Percentiles rank a stretch among this genome's conserved stretches.
Conservation (phyloP, 306 rosid species). For the Fragaria nilgerrensis region DNA sequence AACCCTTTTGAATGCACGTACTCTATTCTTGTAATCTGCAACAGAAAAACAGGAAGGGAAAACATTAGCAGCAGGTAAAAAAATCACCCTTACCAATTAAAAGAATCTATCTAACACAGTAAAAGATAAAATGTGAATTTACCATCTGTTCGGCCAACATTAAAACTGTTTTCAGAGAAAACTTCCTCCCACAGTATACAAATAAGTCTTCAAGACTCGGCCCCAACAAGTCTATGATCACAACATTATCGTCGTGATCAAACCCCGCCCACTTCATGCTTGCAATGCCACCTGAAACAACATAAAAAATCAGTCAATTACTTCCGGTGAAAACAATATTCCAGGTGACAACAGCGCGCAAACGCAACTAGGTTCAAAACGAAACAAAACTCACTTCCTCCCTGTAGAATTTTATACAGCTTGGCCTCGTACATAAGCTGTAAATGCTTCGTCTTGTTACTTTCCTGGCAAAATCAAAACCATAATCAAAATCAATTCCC, state of each 20-base stretch:
- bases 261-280: conserved; percentile 32
- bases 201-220: conserved; percentile 40
- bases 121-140: not conserved
- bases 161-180: conserved; percentile 34
- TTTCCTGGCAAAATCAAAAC: conserved; percentile 38
- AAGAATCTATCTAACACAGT: not conserved
- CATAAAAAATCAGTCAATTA: not conserved
- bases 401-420: conserved; percentile 53
- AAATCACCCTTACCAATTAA: not conserved
- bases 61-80: not conserved
- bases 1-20: conserved; percentile 67
- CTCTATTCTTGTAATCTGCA: conserved; percentile 61
- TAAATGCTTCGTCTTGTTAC: conserved; percentile 60
- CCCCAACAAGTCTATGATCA: conserved; percentile 38
- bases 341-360: not conserved
- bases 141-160: conserved; percentile 49
- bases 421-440: conserved; percentile 68
- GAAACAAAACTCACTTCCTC: conserved; percentile 45
- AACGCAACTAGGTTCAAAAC: not conserved
- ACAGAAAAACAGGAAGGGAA: not conserved
- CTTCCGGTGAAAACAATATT: not conserved
- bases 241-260: conserved; percentile 35
- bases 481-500: not conserved
- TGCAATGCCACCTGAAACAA: conserved; percentile 13
- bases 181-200: conserved; percentile 37